These are phyloP conservation scores for Erythrobasidium yunnanense DNA, from an alignment of 768 basidiomycete species.

Conservation along the genomic window DNA sequence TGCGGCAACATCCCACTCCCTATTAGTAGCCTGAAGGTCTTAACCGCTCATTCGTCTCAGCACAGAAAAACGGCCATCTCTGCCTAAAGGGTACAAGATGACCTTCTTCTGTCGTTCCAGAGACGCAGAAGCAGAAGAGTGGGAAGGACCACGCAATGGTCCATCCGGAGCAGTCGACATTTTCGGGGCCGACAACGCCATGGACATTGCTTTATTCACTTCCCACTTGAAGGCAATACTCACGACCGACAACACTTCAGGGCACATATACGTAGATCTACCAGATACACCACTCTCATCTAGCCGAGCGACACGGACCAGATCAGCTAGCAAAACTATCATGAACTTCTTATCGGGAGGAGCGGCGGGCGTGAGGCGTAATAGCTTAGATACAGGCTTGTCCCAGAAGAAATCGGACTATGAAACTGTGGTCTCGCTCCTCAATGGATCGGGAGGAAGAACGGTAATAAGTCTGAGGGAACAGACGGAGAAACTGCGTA, in stretches of 20 bases:
- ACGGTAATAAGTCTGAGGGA: conserved; percentile 52
- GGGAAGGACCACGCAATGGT: conserved; percentile 79
- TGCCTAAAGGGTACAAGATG: conserved; percentile 70
- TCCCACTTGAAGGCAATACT: conserved; percentile 43
- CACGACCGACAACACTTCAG: conserved; percentile 10
- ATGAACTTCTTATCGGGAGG: conserved; percentile 45
- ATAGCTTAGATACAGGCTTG: conserved; percentile 42
- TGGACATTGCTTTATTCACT: conserved; percentile 48
- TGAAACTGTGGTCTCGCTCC: conserved; percentile 48
- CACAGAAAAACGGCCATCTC: conserved; percentile 43
- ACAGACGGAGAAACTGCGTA: conserved; percentile 59
- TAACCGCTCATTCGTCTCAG: too few relatives aligned
- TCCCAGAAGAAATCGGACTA: conserved; percentile 44
- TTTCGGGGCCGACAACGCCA: conserved; percentile 62
- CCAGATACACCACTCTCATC: conserved; percentile 39
- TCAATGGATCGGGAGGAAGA: conserved; percentile 47
- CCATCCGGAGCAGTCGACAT: conserved; percentile 54
- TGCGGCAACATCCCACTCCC: too few relatives aligned
- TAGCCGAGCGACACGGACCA: conserved; percentile 32
- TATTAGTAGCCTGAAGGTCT: too few relatives aligned
- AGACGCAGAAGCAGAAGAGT: conserved; percentile 66
- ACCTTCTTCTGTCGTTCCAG: conserved; percentile 69
- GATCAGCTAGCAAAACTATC: conserved; percentile 42
- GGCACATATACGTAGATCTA: conserved; percentile 47
- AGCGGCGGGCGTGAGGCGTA: conserved; percentile 42